These are phyloP conservation scores for Diplotaxis tenuifolia DNA, from an alignment of 345 rosid species.

Conservation along the genomic window DNA sequence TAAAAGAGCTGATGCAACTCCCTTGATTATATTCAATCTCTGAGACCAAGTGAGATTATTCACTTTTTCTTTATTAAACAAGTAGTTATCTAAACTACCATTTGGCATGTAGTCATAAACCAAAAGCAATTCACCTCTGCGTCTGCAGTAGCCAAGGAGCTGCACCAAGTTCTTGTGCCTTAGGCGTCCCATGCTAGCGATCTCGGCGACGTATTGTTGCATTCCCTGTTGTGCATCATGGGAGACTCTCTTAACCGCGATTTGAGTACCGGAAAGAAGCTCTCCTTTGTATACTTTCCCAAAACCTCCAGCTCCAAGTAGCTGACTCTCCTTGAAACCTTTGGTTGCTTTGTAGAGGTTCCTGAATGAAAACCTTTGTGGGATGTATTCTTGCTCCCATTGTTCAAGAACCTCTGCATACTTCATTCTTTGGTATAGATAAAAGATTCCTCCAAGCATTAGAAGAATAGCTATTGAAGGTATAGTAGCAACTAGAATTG, in stretches of 20 bases:
- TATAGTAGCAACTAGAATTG: background rate
- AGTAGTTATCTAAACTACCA: background rate
- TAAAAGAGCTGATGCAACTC: background rate
- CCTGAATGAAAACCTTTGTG: background rate
- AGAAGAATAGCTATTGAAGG: background rate
- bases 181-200: background rate
- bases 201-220: background rate
- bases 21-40: background rate
- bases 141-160: background rate
- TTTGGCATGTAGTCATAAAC: slow-evolving; percentile 1
- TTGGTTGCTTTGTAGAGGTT: background rate
- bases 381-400: background rate
- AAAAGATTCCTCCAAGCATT: background rate
- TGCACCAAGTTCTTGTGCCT: background rate
- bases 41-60: background rate
- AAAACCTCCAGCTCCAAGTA: background rate
- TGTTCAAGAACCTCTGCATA: background rate
- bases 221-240: background rate
- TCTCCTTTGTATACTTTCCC: background rate
- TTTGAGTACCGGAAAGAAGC: background rate
- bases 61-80: background rate
- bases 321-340: background rate
- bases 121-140: background rate
- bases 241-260: background rate
- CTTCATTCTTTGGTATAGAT: background rate